Evolutionary conservation across 2,329 filamentous ascomycete genomes (phyloP), one percentile per base, ranked within the genome.

Genomic region (Didymellaceae sp.): DNA sequence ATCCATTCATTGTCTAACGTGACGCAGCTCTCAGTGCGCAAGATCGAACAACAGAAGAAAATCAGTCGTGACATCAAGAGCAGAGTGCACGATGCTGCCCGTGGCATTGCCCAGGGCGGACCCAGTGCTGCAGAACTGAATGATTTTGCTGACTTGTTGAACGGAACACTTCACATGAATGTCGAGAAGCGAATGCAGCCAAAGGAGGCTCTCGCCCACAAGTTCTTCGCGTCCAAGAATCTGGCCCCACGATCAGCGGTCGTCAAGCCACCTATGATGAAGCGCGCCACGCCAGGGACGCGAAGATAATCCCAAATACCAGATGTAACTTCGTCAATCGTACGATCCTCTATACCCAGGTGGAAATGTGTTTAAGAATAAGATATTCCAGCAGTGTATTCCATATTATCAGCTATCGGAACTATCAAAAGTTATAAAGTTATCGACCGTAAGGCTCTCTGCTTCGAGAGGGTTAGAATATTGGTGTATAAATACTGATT

Each of bases 151-250:
- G 92, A 97, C 73, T 77, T 99, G 39, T 77, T 99, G 49, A 92
- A 96, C 67, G 87, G 89, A 46, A 97, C 92, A 70, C 79, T 99
- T 57, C 86, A 87, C 51, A 81, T 97, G 58, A 96, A 97, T 68
- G 91, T 93, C 1, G 92, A 96, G 71, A 96, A 95, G 79, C 84
- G 94, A 56, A 89, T 94, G 65, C 93, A 89, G 37, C 90, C 94
- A 0, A 79, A 82, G 11, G 92, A 97, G 66, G 94, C 94, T 39
- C 77, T 97, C 63, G 87, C 86, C 67, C 93, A 97, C 77, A 89
- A 89, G 1, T 97, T 97, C 74, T 91, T 97, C 63, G 78, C 54
- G n/a, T 57, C 45, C 38, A 62, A 61, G 40, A 63, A 48, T n/a
- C n/a, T 60, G 13, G 35, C 55, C 4, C 53, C 64, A 11, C 65